Percentiles rank a stretch among this genome's conserved stretches.
These are phyloP conservation scores for Raphanus raphanistrum DNA, from an alignment of 345 rosid genomes.

Conservation along the genomic window DNA sequence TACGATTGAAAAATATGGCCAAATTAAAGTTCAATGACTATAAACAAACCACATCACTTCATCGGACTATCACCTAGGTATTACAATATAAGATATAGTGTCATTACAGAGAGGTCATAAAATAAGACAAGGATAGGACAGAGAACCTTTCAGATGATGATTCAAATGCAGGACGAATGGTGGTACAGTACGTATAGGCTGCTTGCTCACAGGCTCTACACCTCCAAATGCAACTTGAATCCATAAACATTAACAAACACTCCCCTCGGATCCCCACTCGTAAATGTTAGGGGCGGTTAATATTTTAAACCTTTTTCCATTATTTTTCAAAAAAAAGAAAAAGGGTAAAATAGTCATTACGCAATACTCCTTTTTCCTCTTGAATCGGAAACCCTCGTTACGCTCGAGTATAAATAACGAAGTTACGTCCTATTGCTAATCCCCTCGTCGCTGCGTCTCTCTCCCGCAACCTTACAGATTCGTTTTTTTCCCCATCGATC, in stretches of 20 bases:
- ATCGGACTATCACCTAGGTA: too few relatives aligned
- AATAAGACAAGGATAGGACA: not conserved
- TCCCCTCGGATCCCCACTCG: too few relatives aligned
- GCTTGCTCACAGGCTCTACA: too few relatives aligned
- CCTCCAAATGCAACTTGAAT: too few relatives aligned
- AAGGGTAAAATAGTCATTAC: not conserved
- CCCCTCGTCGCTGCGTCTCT: slow-evolving; percentile 1
- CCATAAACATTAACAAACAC: too few relatives aligned
- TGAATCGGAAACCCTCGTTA: not conserved
- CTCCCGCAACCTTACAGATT: not conserved
- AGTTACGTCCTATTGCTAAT: not conserved
- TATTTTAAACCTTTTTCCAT: not conserved
- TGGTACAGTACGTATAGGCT: too few relatives aligned
- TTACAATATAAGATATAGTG: not conserved
- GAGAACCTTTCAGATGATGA: slow-evolving; percentile 68
- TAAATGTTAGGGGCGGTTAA: too few relatives aligned
- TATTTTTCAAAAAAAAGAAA: not conserved
- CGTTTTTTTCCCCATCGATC: not conserved
- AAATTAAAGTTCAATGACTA: not conserved
- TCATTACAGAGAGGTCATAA: slow-evolving; percentile 4
- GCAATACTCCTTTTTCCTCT: not conserved
- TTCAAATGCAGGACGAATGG: slow-evolving; percentile 53
- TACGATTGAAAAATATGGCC: not conserved
- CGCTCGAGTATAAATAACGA: not conserved
- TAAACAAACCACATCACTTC: not conserved